Evolutionary conservation across 352 stramenopile species (phyloP), one percentile per base, ranked within the genome.

Genomic region (Blastocystis sp.): DNA sequence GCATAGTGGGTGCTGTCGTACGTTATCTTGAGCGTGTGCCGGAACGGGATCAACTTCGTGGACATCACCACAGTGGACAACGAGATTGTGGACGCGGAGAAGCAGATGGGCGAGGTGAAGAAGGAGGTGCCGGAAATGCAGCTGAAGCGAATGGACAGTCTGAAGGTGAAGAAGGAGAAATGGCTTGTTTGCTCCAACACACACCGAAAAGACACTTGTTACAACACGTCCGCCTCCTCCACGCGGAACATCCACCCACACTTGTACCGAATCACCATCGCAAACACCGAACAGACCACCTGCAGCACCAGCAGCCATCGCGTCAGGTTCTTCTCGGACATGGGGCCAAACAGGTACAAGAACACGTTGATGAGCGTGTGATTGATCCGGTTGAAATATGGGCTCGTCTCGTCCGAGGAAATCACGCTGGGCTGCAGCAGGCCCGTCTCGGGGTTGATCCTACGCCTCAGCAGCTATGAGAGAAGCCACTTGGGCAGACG

Each of bases 321-420:
- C 45, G 94, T 92, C 23, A 95, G 91, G 40, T 89, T 89, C 52
- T 93, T 92, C 90, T 95, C 93, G 28, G 91, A 90, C 92, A 94
- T 94, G 11, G 92, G 92, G 0, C 93, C 93, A 77, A 95, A 94
- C 17, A 94, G 86, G 52, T 94, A 92, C 28, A 95, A 90, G 88
- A 94, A 94, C 28, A 95, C 89, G 86, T 95, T 95, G 89, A 95
- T 94, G 71, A 95, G 90, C n/a, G 93, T 95, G 80, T 92, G 93
- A 90, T 95, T 95, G 88, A 92, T 94, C 28, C 92, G 91, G 43
- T 90, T 94, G 28, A 92, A 94, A 10, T 90, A 79, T 21, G 81
- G 86, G 7, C 60, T 81, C 53, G 17, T 81, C n/a, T 74, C 38
- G 62, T 81, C 43, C 9, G 11, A 14, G 14, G 53, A 69, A 34